Evolutionary conservation across 176 grass and related monocot species (phyloP).

Genomic region (Bothriochloa decipiens): DNA sequence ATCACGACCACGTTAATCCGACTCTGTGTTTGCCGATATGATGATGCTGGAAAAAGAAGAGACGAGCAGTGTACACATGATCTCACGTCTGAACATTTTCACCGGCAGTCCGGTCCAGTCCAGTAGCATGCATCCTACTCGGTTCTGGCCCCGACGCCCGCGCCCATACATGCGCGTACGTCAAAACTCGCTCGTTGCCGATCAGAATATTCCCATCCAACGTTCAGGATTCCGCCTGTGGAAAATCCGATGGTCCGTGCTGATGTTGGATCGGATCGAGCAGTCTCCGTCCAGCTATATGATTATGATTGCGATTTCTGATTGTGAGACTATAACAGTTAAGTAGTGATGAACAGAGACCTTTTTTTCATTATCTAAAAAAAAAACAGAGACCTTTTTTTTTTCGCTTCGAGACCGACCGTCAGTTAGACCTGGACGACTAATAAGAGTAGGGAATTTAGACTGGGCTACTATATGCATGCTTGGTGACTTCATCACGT

Average conservation of each 20-base stretch:
- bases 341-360: background rate
- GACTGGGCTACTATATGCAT: background rate
- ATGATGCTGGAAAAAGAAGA: too few species aligned
- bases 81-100: background rate
- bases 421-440: background rate
- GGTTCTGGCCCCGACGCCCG: background rate
- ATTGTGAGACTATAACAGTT: background rate
- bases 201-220: background rate
- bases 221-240: background rate
- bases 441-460: background rate
- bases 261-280: background rate
- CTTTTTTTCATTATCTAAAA: too few species aligned
- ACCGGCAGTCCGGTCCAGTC: background rate
- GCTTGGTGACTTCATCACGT: background rate
- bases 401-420: background rate
- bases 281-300: background rate
- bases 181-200: background rate
- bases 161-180: too few species aligned
- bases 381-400: background rate
- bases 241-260: background rate
- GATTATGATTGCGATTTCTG: background rate
- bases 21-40: too few species aligned
- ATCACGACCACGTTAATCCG: too few species aligned
- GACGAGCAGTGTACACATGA: background rate
- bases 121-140: background rate